Base-by-base conservation (phyloP, 345 rosid genomes). In the Capsella bursapastoris region DNA sequence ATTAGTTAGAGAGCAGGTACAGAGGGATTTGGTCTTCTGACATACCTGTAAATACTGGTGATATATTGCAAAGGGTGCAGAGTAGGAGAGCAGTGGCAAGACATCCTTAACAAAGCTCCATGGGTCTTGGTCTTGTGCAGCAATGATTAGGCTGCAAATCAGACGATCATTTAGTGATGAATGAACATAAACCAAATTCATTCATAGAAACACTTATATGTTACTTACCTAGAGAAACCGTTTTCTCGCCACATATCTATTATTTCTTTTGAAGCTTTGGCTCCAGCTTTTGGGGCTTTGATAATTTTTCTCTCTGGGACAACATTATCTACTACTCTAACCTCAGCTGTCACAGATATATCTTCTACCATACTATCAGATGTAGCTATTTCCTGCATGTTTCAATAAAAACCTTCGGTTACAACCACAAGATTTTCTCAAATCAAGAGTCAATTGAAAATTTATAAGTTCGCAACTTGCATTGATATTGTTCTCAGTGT, bases 21-120 rank as follows among this genome's bases (percentile, higher is more conserved):
- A 15, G n/a, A 9, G 5, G 4, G 32, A 0, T 60, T 22, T 29
- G 14, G 14, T 58, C 48, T 50, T 38, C 14, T 7, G 31, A 43
- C 37, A 32, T 32, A 93, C 98, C 95, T 90, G 96, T 68, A 93
- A 85, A 85, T 89, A 88, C 74, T 92, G 98, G 78, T 95, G 99
- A 74, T 92, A 90, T 28, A 92, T 89, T 50, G 91, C 98, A 63
- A 92, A 90, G 12, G 97, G 96, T 62, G 98, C 96, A 25, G 99
- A 95, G 80, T 81, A 83, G 10, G 96, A 82, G 57, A 88, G 79
- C 53, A 89, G 87, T 27, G 98, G 97, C 77, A 92, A 74, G 44
- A 89, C 82, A 78, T 85, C 92, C 78, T 92, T 89, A 44, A 83
- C 77, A 28, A 83, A 57, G 64, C 52, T 84, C 94, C 98, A 92